Evolutionary conservation across 306 rosid species (phyloP), one percentile per base, ranked within the genome.

Genomic region (Elaeagnus macrophylla): DNA sequence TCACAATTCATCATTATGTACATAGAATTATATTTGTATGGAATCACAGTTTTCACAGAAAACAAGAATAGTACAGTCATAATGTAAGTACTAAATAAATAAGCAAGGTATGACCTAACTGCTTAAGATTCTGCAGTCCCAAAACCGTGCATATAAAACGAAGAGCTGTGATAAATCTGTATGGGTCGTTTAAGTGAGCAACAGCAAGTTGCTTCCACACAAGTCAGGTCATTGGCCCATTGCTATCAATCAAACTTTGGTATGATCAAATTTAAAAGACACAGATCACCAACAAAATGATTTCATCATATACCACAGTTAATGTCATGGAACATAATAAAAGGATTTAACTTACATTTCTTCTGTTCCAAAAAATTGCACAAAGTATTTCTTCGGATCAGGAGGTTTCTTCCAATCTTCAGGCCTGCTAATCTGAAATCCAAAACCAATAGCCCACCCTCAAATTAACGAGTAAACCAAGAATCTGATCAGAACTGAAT

Each of bases 321-420:
- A 48, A 53, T 43, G 14, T 11, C 17, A 53, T 46, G 48, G 19
- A 42, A 41, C 52, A 63, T 37, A 13, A 40, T 37, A 45, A 60
- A 69, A 51, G 11, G 9, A 37, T 40, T 70, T 53, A 67, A 76
- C 96, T 80, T 75, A 93, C 99, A 82, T 87, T 76, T 93, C 96
- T 71, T 84, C 74, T 0, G 99, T 87, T 49, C 90, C 99, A 77
- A 84, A 87, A 55, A 93, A 93, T 49, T 93, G 87, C 67, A 93
- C 95, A 74, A 93, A 93, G 73, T 72, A 72, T 64, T 93, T 87
- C 85, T 82, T 93, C 0, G 99, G 94, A 75, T 87, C 99, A 69
- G 85, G 90, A 61, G 60, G 14, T 64, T 79, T 85, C 62, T 79
- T 72, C 94, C 94, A 88, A 56, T 93, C 96, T 66, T 93, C 95